A percentile compares a stretch with the other conserved stretches of the same genome.
phyloP scores from a whole-genome alignment of 1,284 basidiomycete genomes.

The Abortiporus biennis region DNA sequence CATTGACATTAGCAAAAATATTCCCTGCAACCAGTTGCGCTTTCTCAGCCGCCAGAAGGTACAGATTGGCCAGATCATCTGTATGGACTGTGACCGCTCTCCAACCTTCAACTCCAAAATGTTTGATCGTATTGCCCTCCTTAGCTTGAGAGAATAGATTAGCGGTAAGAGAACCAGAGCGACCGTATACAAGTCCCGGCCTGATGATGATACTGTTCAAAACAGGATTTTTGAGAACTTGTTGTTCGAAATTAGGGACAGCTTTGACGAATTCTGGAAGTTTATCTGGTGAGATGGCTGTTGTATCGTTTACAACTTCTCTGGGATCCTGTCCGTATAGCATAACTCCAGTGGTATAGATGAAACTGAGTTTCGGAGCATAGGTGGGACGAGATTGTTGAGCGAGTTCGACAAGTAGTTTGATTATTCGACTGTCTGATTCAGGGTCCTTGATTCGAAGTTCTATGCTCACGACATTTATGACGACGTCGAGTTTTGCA shows the following conservation, averaged over 20 bases:
- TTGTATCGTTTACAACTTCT: conserved; percentile 30
- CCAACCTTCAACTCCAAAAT: conserved; percentile 35
- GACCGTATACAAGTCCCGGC: conserved; percentile 41
- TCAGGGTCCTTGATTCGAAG: conserved; percentile 21
- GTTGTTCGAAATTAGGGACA: conserved; percentile 32
- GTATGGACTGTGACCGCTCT: conserved; percentile 37
- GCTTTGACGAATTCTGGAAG: conserved; percentile 28
- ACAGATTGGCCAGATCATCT: conserved; percentile 47
- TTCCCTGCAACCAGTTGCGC: conserved; percentile 31
- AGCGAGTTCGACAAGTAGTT: conserved; percentile 25
- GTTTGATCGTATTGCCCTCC: conserved; percentile 29
- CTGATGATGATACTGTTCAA: conserved; percentile 46
- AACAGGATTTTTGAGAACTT: conserved; percentile 22
- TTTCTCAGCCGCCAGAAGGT: conserved; percentile 36
- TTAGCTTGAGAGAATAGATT: conserved; percentile 31
- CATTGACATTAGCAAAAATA: conserved; percentile 41
- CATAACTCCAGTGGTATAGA: conserved; percentile 46
- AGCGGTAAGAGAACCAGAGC: conserved; percentile 33
- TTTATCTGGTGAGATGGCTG: conserved; percentile 24
- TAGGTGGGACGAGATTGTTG: conserved; percentile 23
- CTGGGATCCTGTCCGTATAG: conserved; percentile 35
- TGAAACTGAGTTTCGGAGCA: conserved; percentile 38
- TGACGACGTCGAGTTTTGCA: conserved; percentile 37
- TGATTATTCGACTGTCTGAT: conserved; percentile 27
- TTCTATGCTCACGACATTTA: conserved; percentile 21